Percentiles rank a stretch among this genome's conserved stretches.
Conservation (phyloP, 2,329 filamentous ascomycete genomes). For the Passalora sequoiae region DNA sequence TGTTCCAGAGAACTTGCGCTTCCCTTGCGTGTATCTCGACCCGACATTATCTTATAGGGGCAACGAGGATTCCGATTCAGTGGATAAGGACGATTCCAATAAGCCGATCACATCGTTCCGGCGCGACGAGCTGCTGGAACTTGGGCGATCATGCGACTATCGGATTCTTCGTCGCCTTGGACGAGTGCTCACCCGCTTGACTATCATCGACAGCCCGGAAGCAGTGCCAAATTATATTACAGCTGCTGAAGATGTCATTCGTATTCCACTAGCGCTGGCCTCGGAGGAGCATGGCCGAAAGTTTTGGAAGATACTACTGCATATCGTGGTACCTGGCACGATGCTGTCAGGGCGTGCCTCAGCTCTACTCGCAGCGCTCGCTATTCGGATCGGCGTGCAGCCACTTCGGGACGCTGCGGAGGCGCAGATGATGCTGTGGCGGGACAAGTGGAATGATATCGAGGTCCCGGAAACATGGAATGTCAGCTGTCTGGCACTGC, state of each 20-base stretch:
- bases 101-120: conserved; percentile 12
- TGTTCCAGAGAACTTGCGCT: conserved; percentile 6
- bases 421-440: conserved; percentile 8
- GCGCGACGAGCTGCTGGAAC: conserved; percentile 14
- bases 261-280: conserved; percentile 12
- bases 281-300: conserved; percentile 7
- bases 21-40: conserved; percentile 15
- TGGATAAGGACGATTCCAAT: conserved; percentile 5
- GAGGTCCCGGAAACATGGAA: conserved; percentile 17
- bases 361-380: conserved; percentile 12
- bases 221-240: conserved; percentile 11
- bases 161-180: conserved; percentile 11
- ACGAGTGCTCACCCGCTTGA: conserved; percentile 12
- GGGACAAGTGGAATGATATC: conserved; percentile 12
- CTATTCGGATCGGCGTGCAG: conserved; percentile 11
- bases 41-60: conserved; percentile 8
- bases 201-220: conserved; percentile 9
- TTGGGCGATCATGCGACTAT: conserved; percentile 13
- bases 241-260: conserved; percentile 2
- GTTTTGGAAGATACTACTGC: conserved; percentile 14
- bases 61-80: background rate
- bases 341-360: conserved; percentile 8
- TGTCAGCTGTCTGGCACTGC: conserved; percentile 12
- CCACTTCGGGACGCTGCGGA: conserved; percentile 11
- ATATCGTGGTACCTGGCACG: conserved; percentile 17